phyloP scores from a whole-genome alignment of 768 basidiomycete species.

The Saitozyma sp. region DNA sequence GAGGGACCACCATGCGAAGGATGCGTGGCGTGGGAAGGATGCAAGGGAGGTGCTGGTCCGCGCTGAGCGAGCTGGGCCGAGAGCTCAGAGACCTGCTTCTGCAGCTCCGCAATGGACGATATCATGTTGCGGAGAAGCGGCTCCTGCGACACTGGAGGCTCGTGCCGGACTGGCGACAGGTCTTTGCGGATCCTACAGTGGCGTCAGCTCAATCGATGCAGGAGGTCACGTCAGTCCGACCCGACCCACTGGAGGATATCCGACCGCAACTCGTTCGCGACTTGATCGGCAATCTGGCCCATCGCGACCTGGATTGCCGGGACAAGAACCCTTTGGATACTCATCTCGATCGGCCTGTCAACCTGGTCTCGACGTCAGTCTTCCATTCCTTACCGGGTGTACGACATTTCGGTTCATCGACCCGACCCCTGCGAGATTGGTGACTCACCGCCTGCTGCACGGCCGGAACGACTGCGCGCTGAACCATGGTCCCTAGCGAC shows the following conservation, averaged over 20 bases:
- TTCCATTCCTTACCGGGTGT: too few species aligned
- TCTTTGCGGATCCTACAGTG: slow-evolving; percentile 41
- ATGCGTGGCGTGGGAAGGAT: slow-evolving; percentile 8
- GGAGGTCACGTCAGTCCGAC: background rate
- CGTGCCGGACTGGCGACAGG: slow-evolving; percentile 12
- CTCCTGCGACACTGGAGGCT: slow-evolving; percentile 10
- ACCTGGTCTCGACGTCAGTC: too few species aligned
- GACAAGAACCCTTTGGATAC: slow-evolving; percentile 13
- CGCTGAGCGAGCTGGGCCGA: slow-evolving; percentile 31
- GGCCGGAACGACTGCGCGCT: too few species aligned
- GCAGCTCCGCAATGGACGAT: slow-evolving; percentile 28
- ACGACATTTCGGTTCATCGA: too few species aligned
- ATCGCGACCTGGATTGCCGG: slow-evolving; percentile 26
- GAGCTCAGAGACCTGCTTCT: slow-evolving; percentile 27
- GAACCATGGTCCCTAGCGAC: too few species aligned
- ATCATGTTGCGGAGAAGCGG: slow-evolving; percentile 24
- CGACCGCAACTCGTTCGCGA: slow-evolving; percentile 34
- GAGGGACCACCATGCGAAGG: too few species aligned
- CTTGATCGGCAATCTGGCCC: slow-evolving; percentile 26
- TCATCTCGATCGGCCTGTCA: too few species aligned
- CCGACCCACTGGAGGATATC: slow-evolving; percentile 44
- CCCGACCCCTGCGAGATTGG: too few species aligned
- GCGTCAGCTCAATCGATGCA: background rate
- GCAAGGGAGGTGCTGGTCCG: slow-evolving; percentile 9
- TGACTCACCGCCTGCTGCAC: too few species aligned